phyloP scores from a whole-genome alignment of 306 rosid species.

The Prinsepia uniflora region DNA sequence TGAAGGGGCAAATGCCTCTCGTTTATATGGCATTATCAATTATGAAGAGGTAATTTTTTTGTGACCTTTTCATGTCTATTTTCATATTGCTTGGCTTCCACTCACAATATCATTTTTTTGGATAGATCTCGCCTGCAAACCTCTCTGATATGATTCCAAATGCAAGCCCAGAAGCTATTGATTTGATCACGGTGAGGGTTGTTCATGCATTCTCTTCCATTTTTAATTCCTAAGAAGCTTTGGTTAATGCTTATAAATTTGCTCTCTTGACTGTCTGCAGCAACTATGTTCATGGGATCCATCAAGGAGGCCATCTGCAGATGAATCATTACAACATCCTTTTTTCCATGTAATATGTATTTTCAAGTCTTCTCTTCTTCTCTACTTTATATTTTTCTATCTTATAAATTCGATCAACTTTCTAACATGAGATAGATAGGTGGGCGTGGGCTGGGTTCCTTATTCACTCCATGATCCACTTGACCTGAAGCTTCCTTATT shows the following conservation, averaged over 20 bases:
- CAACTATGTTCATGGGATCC: constrained; percentile 78
- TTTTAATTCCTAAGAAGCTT: constrained; percentile 8
- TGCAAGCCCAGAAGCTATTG: constrained; percentile 78
- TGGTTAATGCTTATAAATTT: constrained; percentile 2
- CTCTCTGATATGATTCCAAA: constrained; percentile 68
- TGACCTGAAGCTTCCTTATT: constrained; percentile 55
- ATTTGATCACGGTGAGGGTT: constrained; percentile 60
- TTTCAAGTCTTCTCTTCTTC: constrained; percentile 8
- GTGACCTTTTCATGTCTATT: neutral
- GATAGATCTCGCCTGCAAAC: constrained; percentile 58
- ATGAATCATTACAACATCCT: constrained; percentile 70
- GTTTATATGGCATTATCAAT: constrained; percentile 43
- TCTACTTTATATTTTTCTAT: neutral
- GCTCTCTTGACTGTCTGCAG: constrained; percentile 32
- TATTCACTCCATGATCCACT: constrained; percentile 59
- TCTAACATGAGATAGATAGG: constrained; percentile 45
- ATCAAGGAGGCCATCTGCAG: constrained; percentile 72
- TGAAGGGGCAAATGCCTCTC: constrained; percentile 47
- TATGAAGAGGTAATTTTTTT: constrained; percentile 52
- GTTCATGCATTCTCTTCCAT: constrained; percentile 15
- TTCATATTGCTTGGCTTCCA: constrained; percentile 6
- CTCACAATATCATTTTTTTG: constrained; percentile 15
- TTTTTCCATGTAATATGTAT: constrained; percentile 61
- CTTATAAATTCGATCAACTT: constrained; percentile 23
- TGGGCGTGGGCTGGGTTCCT: constrained; percentile 57